Evolutionary conservation across 768 basidiomycete species (phyloP).

Genomic region (Kwoniella mangroviensis): DNA sequence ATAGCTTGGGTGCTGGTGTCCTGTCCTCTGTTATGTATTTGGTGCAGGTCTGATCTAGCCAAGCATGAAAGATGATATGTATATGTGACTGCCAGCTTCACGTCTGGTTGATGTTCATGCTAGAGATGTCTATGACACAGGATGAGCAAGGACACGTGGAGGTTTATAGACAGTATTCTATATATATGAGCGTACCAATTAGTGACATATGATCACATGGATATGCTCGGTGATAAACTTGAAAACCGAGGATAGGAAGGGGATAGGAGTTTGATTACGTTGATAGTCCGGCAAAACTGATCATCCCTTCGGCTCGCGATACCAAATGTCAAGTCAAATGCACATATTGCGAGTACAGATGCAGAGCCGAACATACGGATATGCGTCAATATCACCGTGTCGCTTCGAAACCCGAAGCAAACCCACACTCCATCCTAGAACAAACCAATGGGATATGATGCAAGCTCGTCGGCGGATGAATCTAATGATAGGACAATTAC

Average conservation of each 20-base stretch:
- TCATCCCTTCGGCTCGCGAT: slow-evolving; percentile 1
- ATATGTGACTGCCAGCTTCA: not conserved
- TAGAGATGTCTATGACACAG: not conserved
- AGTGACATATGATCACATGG: no score
- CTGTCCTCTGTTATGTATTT: not conserved
- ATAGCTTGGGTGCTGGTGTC: not conserved
- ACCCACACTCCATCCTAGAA: not conserved
- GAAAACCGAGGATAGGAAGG: not conserved
- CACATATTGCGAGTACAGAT: no score
- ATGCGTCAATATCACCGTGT: no score
- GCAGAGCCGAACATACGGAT: no score
- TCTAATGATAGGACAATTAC: no score
- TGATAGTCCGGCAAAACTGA: slow-evolving; percentile 2
- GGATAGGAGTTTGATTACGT: not conserved
- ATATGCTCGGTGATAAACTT: not conserved
- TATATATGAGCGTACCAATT: not conserved
- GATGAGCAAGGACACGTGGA: not conserved
- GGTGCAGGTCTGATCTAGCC: not conserved
- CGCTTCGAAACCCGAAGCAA: no score
- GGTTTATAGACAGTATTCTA: not conserved
- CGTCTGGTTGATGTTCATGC: not conserved
- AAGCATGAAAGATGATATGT: not conserved
- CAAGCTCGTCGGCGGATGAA: slow-evolving; percentile 1
- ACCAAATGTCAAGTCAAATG: not conserved
- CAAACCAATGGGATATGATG: not conserved